phyloP scores from a whole-genome alignment of 768 basidiomycete genomes.

The Lepiota venenata region DNA sequence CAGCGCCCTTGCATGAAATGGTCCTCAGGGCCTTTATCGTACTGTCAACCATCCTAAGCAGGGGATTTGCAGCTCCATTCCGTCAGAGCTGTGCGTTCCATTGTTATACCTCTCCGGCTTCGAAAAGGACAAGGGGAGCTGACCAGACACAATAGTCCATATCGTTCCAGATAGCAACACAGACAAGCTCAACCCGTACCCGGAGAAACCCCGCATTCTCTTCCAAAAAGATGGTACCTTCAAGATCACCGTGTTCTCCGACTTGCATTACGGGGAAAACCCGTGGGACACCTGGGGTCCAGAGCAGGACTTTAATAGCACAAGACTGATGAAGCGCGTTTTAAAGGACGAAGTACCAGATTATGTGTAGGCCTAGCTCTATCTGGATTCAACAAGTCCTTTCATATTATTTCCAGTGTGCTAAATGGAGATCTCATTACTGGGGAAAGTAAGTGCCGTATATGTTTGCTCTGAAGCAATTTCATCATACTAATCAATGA shows the following conservation, averaged over 20 bases:
- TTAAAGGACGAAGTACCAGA: constrained; percentile 60
- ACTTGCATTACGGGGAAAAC: constrained; percentile 75
- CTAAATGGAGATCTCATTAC: constrained; percentile 75
- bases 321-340: constrained; percentile 52
- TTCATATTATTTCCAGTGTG: constrained; percentile 37
- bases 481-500: too few relatives aligned
- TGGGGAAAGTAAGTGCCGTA: constrained; percentile 50
- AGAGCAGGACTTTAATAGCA: constrained; percentile 63
- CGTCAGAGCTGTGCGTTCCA: too few relatives aligned
- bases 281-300: constrained; percentile 69
- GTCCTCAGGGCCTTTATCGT: too few relatives aligned
- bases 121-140: neutral
- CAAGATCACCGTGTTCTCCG: constrained; percentile 72
- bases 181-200: constrained; percentile 31
- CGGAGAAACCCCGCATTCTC: constrained; percentile 39
- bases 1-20: too few relatives aligned
- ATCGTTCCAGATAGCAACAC: neutral
- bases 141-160: neutral
- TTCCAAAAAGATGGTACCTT: constrained; percentile 61
- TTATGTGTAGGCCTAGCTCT: constrained; percentile 50
- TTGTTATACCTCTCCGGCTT: neutral
- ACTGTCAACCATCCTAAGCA: too few relatives aligned
- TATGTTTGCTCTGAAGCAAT: neutral
- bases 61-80: too few relatives aligned
- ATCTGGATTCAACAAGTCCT: neutral